Evolutionary conservation across 1,284 basidiomycete species (phyloP).

Genomic region (Grifola frondosa): DNA sequence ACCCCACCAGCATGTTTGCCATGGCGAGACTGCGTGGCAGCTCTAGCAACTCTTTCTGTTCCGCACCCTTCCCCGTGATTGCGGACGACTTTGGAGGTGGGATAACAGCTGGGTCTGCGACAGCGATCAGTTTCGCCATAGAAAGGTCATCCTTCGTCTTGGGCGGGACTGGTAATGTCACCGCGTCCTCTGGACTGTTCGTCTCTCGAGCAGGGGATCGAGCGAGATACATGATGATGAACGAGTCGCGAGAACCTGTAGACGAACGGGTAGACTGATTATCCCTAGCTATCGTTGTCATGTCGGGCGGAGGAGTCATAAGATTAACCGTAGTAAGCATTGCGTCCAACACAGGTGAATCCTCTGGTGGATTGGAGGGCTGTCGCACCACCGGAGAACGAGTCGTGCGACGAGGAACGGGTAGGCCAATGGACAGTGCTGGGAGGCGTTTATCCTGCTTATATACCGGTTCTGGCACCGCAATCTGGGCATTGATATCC

Average conservation of each 20-base stretch:
- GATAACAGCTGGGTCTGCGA: slow-evolving; percentile 15
- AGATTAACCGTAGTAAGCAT: slow-evolving; percentile 24
- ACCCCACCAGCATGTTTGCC: slow-evolving; percentile 23
- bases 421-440: slow-evolving; percentile 15
- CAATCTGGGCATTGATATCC: slow-evolving; percentile 33
- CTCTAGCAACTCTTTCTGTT: slow-evolving; percentile 9
- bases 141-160: slow-evolving; percentile 13
- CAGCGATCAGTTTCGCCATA: slow-evolving; percentile 10
- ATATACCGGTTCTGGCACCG: slow-evolving; percentile 22
- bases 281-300: background rate
- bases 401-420: slow-evolving; percentile 25
- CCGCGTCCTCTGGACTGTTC: slow-evolving; percentile 10
- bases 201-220: slow-evolving; percentile 13
- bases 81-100: slow-evolving; percentile 15
- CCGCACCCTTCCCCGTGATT: slow-evolving; percentile 4
- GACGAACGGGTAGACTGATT: slow-evolving; percentile 1
- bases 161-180: slow-evolving; percentile 13
- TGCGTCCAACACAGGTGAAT: slow-evolving; percentile 16
- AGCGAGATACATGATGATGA: slow-evolving; percentile 32
- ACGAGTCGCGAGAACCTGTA: slow-evolving; percentile 23
- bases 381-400: slow-evolving; percentile 24
- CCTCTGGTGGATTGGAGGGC: slow-evolving; percentile 10
- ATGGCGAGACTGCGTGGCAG: slow-evolving; percentile 10
- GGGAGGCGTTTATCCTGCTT: slow-evolving; percentile 15
- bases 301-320: slow-evolving; percentile 19